phyloP scores from a whole-genome alignment of 257 asterid species.

The Jaltomata sinuosa region DNA sequence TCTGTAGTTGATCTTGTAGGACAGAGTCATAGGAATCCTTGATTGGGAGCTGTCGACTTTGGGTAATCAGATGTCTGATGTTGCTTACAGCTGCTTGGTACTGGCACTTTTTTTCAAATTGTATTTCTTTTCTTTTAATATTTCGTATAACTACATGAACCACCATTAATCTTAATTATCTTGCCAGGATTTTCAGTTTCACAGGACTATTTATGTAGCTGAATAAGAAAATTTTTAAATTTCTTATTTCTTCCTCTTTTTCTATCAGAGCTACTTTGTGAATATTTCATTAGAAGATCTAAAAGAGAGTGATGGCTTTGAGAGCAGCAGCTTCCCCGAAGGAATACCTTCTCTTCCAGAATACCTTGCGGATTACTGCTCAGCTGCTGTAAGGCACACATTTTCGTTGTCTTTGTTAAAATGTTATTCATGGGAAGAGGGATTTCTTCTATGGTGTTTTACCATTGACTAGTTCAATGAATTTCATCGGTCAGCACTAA shows the following conservation, averaged over 20 bases:
- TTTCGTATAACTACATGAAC: not conserved
- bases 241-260: conserved; percentile 5
- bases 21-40: conserved; percentile 86
- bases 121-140: not conserved
- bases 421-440: not conserved
- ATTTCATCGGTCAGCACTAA: not conserved
- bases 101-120: conserved; percentile 11
- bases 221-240: not conserved
- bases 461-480: not conserved
- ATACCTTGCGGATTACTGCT: conserved; percentile 70
- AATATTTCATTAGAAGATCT: conserved; percentile 37
- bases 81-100: conserved; percentile 95
- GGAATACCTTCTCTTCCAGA: conserved; percentile 76
- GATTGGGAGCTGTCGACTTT: conserved; percentile 97
- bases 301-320: conserved; percentile 48
- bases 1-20: conserved; percentile 41
- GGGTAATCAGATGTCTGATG: conserved; percentile 96
- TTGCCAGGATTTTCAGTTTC: not conserved
- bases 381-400: conserved; percentile 57
- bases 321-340: conserved; percentile 52
- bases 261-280: conserved; percentile 51
- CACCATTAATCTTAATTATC: not conserved
- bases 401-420: not conserved
- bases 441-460: not conserved
- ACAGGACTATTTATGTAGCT: not conserved